A percentile compares a stretch with the other conserved stretches of the same genome.
phyloP scores from a whole-genome alignment of 2,329 filamentous ascomycete species.

The Chaetomium sp. region DNA sequence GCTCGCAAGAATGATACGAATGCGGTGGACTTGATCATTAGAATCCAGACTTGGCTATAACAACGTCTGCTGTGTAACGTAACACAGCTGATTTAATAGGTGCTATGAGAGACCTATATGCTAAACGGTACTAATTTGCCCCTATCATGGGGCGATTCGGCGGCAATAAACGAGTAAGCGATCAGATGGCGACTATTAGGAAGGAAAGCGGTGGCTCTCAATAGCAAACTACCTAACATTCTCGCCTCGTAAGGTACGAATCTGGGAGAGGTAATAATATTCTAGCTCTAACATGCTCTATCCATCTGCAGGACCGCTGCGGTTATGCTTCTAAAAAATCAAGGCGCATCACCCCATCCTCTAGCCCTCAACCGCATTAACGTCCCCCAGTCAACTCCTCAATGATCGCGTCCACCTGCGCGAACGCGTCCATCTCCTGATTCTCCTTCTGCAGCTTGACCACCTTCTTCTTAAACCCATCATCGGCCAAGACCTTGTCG shows the following conservation, averaged over 20 bases:
- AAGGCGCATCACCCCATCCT: background rate
- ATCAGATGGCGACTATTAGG: background rate
- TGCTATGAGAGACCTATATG: too few relatives aligned
- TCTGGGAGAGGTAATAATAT: background rate
- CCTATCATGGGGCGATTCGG: background rate
- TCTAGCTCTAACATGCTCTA: background rate
- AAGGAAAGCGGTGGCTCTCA: background rate
- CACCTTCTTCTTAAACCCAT: constrained; percentile 39
- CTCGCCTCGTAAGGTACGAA: background rate
- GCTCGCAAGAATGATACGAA: background rate
- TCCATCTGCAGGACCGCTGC: too few relatives aligned
- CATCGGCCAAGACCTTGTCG: constrained; percentile 38
- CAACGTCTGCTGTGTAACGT: background rate
- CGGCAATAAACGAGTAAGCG: background rate
- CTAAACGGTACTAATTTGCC: too few relatives aligned
- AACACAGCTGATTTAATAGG: background rate
- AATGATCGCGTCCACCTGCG: constrained; percentile 15
- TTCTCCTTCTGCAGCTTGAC: constrained; percentile 34
- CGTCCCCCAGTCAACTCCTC: constrained; percentile 11
- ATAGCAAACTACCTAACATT: background rate
- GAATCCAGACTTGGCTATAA: background rate
- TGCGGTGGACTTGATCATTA: background rate
- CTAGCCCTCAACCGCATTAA: background rate
- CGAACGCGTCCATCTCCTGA: constrained; percentile 26
- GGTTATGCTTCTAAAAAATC: too few relatives aligned